A percentile compares a stretch with the other conserved stretches of the same genome.
These are phyloP conservation scores for Eutypella sp. DNA, from an alignment of 2,329 filamentous ascomycete species.

Conservation along the genomic window DNA sequence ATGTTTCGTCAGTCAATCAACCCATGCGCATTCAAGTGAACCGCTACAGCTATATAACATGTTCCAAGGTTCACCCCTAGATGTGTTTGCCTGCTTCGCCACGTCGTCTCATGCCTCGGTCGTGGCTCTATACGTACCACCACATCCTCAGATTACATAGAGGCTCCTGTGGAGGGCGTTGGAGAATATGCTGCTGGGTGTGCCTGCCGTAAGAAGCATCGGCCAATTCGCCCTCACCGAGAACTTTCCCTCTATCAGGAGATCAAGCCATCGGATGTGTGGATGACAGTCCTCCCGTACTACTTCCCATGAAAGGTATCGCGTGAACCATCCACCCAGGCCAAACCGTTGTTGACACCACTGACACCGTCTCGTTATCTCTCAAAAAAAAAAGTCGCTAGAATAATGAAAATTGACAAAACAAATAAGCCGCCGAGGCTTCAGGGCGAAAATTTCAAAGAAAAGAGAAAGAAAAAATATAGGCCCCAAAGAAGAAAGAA, in stretches of 20 bases:
- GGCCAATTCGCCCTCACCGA: neutral
- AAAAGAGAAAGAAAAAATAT: neutral
- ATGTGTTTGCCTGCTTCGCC: neutral
- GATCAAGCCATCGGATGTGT: no score
- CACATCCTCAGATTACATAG: neutral
- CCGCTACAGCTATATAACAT: neutral
- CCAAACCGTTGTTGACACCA: neutral
- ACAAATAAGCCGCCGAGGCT: neutral
- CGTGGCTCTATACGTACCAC: neutral
- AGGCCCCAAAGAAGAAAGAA: neutral
- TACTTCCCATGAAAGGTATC: neutral
- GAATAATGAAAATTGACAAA: slow-evolving; percentile 1
- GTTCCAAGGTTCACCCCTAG: neutral
- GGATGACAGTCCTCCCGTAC: neutral
- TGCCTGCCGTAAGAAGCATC: neutral
- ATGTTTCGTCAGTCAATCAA: neutral
- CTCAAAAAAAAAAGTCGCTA: neutral
- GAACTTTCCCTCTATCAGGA: no score
- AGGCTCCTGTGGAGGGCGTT: neutral
- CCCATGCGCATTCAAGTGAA: neutral
- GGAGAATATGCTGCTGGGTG: neutral
- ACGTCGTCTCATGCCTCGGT: neutral
- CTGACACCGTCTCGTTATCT: neutral
- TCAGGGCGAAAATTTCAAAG: neutral
- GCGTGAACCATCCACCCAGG: neutral